Conservation (phyloP, 1,139 yeast genomes). For the Saccharomyces hybrid region DNA sequence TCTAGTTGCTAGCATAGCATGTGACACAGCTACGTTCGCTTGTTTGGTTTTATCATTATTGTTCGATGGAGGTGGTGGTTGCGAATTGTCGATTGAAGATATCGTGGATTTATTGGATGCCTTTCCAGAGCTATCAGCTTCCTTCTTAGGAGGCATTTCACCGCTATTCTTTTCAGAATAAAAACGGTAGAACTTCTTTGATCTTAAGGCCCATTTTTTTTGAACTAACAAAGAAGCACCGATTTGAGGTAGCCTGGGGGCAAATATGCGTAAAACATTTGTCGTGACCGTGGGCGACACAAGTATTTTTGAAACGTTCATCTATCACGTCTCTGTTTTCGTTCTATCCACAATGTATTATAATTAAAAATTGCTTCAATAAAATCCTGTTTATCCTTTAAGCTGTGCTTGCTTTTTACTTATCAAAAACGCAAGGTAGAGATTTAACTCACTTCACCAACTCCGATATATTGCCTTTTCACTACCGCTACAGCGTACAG, state of each 20-base stretch:
- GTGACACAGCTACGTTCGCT: slow-evolving; percentile 15
- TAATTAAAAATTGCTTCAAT: background rate
- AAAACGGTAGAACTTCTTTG: background rate
- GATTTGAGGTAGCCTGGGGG: background rate
- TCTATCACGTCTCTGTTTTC: background rate
- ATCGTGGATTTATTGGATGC: background rate
- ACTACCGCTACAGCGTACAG: background rate
- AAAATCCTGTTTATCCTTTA: background rate
- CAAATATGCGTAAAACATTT: background rate
- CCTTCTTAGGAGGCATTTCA: background rate
- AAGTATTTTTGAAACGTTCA: background rate
- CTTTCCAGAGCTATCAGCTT: background rate
- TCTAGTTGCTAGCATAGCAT: slow-evolving; percentile 48
- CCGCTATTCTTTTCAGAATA: background rate
- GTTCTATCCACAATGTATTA: background rate
- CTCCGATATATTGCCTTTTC: background rate
- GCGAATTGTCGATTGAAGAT: background rate
- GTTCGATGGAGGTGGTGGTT: background rate
- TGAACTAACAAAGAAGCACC: background rate
- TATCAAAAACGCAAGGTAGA: background rate
- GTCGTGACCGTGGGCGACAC: background rate
- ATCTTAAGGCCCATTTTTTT: background rate
- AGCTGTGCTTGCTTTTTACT: background rate
- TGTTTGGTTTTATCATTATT: background rate
- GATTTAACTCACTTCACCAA: background rate